A percentile compares a stretch with the other conserved stretches of the same genome.
Conservation (phyloP, 306 rosid genomes). For the Vachellia pachyceras region DNA sequence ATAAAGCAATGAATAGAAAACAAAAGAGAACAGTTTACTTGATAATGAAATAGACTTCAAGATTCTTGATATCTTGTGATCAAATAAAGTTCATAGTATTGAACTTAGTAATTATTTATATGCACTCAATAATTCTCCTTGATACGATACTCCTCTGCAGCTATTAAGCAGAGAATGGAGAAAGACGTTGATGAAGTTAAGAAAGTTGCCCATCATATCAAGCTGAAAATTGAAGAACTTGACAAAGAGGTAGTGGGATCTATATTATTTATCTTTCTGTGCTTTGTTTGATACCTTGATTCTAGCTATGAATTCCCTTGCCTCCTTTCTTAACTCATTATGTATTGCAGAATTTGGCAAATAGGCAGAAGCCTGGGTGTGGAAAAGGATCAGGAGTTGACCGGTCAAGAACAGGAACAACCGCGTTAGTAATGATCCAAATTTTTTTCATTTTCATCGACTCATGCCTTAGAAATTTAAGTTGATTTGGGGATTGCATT, state of each 20-base stretch:
- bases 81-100: constrained; percentile 22
- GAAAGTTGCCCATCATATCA: constrained; percentile 68
- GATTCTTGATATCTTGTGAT: constrained; percentile 3
- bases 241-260: constrained; percentile 73
- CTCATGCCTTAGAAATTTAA: constrained; percentile 6
- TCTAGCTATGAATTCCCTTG: constrained; percentile 27
- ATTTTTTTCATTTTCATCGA: not conserved
- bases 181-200: constrained; percentile 94
- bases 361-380: constrained; percentile 90
- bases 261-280: constrained; percentile 25
- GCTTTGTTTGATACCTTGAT: constrained; percentile 7
- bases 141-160: constrained; percentile 56
- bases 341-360: constrained; percentile 78
- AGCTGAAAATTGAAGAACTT: constrained; percentile 82
- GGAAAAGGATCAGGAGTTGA: constrained; percentile 96
- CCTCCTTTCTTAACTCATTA: constrained; percentile 5
- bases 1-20: constrained; percentile 14
- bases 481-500: constrained; percentile 17
- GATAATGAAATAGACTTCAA: constrained; percentile 2
- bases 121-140: constrained; percentile 12
- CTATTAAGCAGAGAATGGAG: constrained; percentile 89
- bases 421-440: constrained; percentile 60
- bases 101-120: constrained; percentile 5
- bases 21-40: constrained; percentile 1
- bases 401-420: constrained; percentile 90